Base-by-base conservation (phyloP, 768 basidiomycete species). In the Suillus sp. region DNA sequence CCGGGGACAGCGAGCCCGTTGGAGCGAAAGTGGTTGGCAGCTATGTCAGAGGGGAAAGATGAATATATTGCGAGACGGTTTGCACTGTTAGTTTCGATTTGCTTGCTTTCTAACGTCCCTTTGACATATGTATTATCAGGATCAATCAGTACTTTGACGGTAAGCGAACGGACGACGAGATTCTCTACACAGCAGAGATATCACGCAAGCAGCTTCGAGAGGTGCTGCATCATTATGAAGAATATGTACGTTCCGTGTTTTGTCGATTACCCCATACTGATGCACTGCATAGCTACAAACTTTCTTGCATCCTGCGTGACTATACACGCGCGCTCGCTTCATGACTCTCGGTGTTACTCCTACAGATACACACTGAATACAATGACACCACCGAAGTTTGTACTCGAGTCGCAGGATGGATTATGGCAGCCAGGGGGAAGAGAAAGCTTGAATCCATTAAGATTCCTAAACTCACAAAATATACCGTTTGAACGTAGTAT, bases 111-210 rank as follows among this genome's bases (percentile, higher is more conserved):
- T 6, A 32, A 30, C 7, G 22, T 9, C 35, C 35, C 32, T 13
- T 51, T 67, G 16, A 64, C n/a, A n/a, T 27, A n/a, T n/a, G n/a
- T n/a, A 35, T 37, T 11, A 5, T 3, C 72, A 96, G 95, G 64
- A 92, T 96, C 59, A 91, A 93, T 64, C 92, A 93, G 69, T 97
- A 94, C 72, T 95, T 98, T 69, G 94, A 99, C 68, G 96, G 96
- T 14, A 92, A 89, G 74, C 88, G 83, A 59, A 93, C 93, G 0
- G 92, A 95, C 64, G 95, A 97, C 67, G 96, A 98, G 75, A 96
- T 98, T 63, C 80, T 96, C n/a, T 93, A 89, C 73, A 83, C 90
- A 43, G 93, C 95, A 0, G 91, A 91, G 59, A 90, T 98, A 63
- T 85, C 89, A 43, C 83, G 91, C 69, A 92, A 89, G 70, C 91